Percentiles rank a stretch among this genome's conserved stretches.
These are phyloP conservation scores for Ephemerocybe angulata DNA, from an alignment of 768 basidiomycete species.

Conservation along the genomic window DNA sequence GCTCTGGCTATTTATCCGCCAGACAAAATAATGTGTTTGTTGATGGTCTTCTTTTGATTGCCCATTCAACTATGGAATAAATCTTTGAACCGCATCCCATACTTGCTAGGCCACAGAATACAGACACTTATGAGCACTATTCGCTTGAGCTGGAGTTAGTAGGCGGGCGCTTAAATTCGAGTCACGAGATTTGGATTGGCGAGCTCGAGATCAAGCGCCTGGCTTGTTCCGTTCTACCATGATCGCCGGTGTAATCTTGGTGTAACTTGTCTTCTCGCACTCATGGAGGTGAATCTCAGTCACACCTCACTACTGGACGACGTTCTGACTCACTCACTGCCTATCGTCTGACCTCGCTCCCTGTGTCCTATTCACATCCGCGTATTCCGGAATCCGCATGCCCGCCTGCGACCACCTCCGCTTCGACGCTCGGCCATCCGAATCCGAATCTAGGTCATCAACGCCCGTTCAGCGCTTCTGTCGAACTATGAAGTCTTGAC, in stretches of 20 bases:
- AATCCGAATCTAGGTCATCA: constrained; percentile 56
- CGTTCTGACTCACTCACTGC: not conserved
- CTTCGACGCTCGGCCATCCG: too few relatives aligned
- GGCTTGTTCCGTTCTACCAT: constrained; percentile 1
- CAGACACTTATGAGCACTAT: too few relatives aligned
- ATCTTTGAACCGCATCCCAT: too few relatives aligned
- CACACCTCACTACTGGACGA: not conserved
- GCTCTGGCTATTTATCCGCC: constrained; percentile 1
- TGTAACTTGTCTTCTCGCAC: not conserved
- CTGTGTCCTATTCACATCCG: too few relatives aligned
- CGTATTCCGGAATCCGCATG: too few relatives aligned
- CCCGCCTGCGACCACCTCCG: too few relatives aligned
- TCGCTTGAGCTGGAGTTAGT: too few relatives aligned
- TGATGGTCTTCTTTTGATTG: not conserved
- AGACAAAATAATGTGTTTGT: constrained; percentile 3
- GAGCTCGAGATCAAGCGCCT: not conserved
- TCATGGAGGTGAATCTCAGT: not conserved
- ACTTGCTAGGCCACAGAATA: too few relatives aligned
- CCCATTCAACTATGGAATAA: too few relatives aligned
- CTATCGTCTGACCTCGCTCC: constrained; percentile 40
- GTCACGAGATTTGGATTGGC: not conserved
- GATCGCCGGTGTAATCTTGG: not conserved
- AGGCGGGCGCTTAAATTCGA: not conserved
- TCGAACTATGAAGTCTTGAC: constrained; percentile 85
- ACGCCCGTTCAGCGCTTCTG: constrained; percentile 72